Conservation (phyloP, 139 green algal genomes). For the Trebouxia sp. region DNA sequence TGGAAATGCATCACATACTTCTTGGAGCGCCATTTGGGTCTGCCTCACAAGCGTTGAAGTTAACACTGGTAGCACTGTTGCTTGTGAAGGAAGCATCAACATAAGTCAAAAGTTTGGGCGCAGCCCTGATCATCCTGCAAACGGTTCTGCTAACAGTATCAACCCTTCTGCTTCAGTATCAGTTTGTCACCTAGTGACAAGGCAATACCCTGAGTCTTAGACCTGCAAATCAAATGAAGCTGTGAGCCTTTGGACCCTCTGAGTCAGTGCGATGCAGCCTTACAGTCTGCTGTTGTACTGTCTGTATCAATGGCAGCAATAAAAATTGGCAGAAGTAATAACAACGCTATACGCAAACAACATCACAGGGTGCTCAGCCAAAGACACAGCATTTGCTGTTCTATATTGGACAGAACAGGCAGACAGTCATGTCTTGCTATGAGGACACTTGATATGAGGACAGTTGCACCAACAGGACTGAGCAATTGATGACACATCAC, state of each 20-base stretch:
- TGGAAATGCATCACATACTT: no score
- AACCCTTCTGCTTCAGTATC: conserved; percentile 94
- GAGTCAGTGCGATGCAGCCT: neutral
- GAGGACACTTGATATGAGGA: neutral
- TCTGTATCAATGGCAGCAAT: neutral
- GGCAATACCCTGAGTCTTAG: conserved; percentile 86
- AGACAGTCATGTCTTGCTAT: neutral
- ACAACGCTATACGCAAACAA: neutral
- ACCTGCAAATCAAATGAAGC: conserved; percentile 38
- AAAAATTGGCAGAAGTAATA: neutral
- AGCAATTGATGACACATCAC: neutral
- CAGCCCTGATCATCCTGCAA: neutral
- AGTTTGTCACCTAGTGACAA: conserved; percentile 98
- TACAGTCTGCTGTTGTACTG: neutral
- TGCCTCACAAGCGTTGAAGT: no score
- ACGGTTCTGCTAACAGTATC: no score
- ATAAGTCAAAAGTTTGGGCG: no score
- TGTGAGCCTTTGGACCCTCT: neutral
- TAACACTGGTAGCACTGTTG: no score
- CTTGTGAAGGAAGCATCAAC: no score
- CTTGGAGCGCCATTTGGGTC: no score
- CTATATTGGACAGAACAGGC: neutral
- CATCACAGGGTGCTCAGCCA: no score
- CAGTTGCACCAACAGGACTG: neutral
- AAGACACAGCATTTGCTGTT: no score